Base-by-base conservation (phyloP, 257 asterid species). In the Pogostemon cablin region DNA sequence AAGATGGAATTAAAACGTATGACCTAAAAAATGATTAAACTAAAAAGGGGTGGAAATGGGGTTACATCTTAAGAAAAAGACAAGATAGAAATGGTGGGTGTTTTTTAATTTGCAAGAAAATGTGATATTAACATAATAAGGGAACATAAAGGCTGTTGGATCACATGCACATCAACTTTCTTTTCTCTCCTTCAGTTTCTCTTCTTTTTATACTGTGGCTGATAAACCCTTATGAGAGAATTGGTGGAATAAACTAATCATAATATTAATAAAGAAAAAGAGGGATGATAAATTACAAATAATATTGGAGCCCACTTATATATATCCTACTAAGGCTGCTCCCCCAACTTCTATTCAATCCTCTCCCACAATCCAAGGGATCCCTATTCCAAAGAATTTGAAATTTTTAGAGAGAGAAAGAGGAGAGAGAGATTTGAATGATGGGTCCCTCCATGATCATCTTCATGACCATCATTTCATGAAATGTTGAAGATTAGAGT, bases 111-210 rank as follows among this genome's bases (percentile, higher is more conserved):
- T 70, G 73, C 62, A 66, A 62, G 73, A 52, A 70, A 69, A 10
- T 79, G 49, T 71, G 75, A 74, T 75, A 43, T 79, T 76, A 70
- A 79, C 86, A 66, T 61, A 75, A 80, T 88, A 85, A 86, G 92
- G 96, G 90, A 87, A 88, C 92, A 86, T 76, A 88, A 90, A 90
- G 93, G 90, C 96, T 90, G 97, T 90, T 90, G 86, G 96, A 85
- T 88, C 97, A 90, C 97, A 90, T 90, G 97, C 93, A 84, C 79
- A 78, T 85, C 87, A 82, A 83, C 92, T 75, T 68, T 75, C 80
- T 85, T 82, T 83, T 77, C 80, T 84, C 81, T 80, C 81, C 83
- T 82, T 87, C 92, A 72, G 86, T 79, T 75, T 88, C 89, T 82
- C 89, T 82, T 84, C 89, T 86, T 85, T 83, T 88, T 52, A 90